phyloP scores from a whole-genome alignment of 148 eudicot species.

The Arctostaphylos glauca region DNA sequence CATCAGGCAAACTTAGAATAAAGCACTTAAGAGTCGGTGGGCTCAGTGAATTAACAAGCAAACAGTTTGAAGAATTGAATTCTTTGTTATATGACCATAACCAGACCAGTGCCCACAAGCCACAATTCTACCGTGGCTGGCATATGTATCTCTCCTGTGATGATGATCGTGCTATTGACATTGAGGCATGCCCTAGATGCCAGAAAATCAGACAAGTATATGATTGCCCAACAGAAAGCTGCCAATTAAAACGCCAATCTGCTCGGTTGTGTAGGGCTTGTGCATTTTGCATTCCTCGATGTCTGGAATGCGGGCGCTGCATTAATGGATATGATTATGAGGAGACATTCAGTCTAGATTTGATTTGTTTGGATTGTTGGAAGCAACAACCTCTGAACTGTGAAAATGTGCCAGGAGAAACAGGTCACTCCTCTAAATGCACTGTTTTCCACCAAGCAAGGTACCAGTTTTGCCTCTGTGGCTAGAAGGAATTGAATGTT shows the following conservation, averaged over 20 bases:
- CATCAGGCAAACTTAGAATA: conserved; percentile 25
- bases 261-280: conserved; percentile 36
- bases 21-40: conserved; percentile 34
- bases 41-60: conserved; percentile 21
- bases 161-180: conserved; percentile 42
- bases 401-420: neutral
- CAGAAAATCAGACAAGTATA: conserved; percentile 30
- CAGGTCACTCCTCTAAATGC: neutral
- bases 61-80: conserved; percentile 34
- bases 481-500: conserved; percentile 16
- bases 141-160: conserved; percentile 35
- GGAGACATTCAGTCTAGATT: conserved; percentile 36
- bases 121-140: conserved; percentile 28
- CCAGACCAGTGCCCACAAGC: conserved; percentile 22
- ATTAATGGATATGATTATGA: conserved; percentile 25
- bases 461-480: conserved; percentile 26
- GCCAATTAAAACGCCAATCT: conserved; percentile 19
- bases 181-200: conserved; percentile 46
- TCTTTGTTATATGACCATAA: conserved; percentile 20
- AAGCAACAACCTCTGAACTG: conserved; percentile 1
- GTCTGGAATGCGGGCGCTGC: conserved; percentile 42
- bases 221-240: conserved; percentile 41
- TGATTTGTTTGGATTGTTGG: conserved; percentile 33
- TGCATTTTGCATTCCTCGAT: conserved; percentile 37
- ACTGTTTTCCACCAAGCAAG: conserved; percentile 21